Conservation (phyloP, 2,329 filamentous ascomycete species). For the Paradendryphiella salina region DNA sequence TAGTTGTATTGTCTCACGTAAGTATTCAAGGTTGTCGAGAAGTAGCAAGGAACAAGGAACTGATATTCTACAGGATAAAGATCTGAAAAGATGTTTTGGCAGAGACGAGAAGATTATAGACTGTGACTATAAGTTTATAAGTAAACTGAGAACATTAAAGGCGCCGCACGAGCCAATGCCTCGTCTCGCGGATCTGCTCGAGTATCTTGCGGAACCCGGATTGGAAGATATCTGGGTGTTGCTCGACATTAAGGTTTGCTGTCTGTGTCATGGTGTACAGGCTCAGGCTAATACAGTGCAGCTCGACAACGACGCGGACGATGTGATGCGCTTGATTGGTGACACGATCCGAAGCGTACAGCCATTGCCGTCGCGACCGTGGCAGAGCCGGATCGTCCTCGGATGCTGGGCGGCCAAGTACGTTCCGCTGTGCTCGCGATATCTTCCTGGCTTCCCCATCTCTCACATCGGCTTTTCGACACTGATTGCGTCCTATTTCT, state of each 20-base stretch:
- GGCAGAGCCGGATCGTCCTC: conserved; percentile 74
- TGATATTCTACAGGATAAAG: conserved; percentile 62
- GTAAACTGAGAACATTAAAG: conserved; percentile 66
- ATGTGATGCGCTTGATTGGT: conserved; percentile 71
- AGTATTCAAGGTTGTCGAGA: conserved; percentile 21
- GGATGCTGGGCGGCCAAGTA: conserved; percentile 82
- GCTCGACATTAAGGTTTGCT: conserved; percentile 79
- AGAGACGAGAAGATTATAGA: conserved; percentile 71
- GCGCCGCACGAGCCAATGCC: conserved; percentile 74
- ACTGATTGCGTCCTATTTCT: conserved; percentile 71
- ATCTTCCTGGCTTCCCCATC: conserved; percentile 66
- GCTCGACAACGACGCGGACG: conserved; percentile 70
- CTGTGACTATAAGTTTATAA: conserved; percentile 74
- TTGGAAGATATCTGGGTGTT: conserved; percentile 75
- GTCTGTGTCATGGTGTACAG: not conserved
- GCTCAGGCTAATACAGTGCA: conserved; percentile 37
- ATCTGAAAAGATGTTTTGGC: conserved; percentile 80
- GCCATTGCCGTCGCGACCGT: conserved; percentile 55
- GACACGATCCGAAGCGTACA: conserved; percentile 61
- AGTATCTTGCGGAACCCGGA: conserved; percentile 68
- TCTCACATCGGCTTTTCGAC: conserved; percentile 71
- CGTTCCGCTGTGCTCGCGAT: conserved; percentile 63
- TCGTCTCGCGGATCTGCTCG: conserved; percentile 71
- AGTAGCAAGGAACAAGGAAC: not conserved
- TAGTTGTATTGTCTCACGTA: conserved; percentile 84